Evolutionary conservation across 169 alveolate genomes (phyloP), one percentile per base, ranked within the genome.

Genomic region (Eimeria necatrix): DNA sequence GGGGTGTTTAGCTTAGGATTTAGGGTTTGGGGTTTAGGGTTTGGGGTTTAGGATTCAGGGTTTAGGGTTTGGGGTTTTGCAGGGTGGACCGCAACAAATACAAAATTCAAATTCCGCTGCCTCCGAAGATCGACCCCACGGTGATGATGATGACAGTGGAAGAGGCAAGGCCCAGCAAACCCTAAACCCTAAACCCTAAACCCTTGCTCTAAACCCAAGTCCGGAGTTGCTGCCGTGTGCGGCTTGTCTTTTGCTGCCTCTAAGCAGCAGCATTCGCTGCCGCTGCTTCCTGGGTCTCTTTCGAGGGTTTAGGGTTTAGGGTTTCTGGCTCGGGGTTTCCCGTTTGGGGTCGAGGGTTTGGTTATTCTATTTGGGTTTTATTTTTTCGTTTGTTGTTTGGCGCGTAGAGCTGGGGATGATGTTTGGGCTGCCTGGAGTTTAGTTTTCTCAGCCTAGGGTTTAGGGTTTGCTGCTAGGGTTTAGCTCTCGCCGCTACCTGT

Each of bases 81-180:
- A 97, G 98, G 20, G 99, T 97, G 22, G 99, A 98, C 94, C 98
- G 99, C 32, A 97, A 98, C 70, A 99, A 99, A 96, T 99, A 99
- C 97, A 97, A 98, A 94, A 99, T 99, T 26, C 98, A 99, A 83
- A 97, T 99, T 70, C 99, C 99, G 32, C 97, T 99, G 56, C 99
- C 99, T 49, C 99, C 99, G 0, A 99, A 98, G 96, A 99, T 99
- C 74, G 99, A 99, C 96, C 99, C 99, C 0, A 96, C 99, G 52
- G 99, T 99, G 49, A 99, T 99, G 46, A 99, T 99, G 99, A 99
- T 99, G 99, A 99, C 99, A 0, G 99, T 99, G 7, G 99, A 99
- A 96, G 99, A 99, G 94, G 96, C 68, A 20, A 6, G 94, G 12
- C 10, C 5, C 20, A n/a, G 10, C 26, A 64, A 64, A 64, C 76